phyloP scores from a whole-genome alignment of 257 asterid genomes.

The Plantago ovata region DNA sequence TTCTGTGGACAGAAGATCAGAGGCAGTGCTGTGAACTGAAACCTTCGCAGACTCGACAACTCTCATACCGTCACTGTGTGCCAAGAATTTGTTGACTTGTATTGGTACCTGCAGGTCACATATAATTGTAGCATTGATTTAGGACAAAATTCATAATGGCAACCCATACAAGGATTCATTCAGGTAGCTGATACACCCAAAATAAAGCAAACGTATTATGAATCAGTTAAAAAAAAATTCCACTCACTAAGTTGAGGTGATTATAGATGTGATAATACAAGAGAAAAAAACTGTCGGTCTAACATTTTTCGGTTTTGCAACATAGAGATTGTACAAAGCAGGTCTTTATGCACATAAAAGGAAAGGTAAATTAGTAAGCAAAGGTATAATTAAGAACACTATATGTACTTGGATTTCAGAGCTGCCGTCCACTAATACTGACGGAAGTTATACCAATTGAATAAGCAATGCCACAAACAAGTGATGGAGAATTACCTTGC shows the following conservation, averaged over 20 bases:
- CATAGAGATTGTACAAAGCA: not conserved
- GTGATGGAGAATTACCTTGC: slow-evolving; percentile 60
- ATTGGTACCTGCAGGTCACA: slow-evolving; percentile 44
- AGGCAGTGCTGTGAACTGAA: slow-evolving; percentile 22
- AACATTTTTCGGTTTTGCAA: too few relatives aligned
- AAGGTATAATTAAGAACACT: too few relatives aligned
- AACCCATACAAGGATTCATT: not conserved
- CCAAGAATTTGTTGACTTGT: slow-evolving; percentile 55
- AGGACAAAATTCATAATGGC: not conserved
- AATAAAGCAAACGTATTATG: too few relatives aligned
- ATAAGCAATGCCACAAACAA: not conserved
- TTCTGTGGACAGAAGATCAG: slow-evolving; percentile 37
- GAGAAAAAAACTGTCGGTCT: too few relatives aligned
- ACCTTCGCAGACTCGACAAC: slow-evolving; percentile 42
- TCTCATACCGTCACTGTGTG: slow-evolving; percentile 48
- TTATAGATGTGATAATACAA: too few relatives aligned
- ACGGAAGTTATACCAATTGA: not conserved
- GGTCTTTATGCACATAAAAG: not conserved
- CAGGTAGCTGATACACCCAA: too few relatives aligned
- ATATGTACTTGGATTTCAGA: too few relatives aligned
- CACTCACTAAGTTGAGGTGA: too few relatives aligned
- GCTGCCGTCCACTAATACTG: not conserved
- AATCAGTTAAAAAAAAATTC: too few relatives aligned
- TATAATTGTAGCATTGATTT: not conserved
- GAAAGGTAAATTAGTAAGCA: not conserved